Evolutionary conservation across 768 basidiomycete genomes (phyloP).

Genomic region (Pulveroboletus sp.): DNA sequence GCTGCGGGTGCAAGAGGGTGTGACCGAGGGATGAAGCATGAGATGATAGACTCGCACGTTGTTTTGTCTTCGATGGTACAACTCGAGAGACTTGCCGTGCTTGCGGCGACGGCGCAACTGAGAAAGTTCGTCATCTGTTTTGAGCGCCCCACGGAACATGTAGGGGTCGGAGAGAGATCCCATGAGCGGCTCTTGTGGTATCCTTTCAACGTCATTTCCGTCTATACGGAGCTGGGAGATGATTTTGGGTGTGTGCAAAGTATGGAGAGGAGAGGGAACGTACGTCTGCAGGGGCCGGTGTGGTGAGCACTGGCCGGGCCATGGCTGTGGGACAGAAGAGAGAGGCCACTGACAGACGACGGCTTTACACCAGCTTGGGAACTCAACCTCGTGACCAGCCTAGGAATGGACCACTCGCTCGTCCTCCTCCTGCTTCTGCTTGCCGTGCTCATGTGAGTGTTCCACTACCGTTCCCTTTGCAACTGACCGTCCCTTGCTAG

Average conservation of each 20-base stretch:
- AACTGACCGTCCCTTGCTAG: constrained; percentile 26
- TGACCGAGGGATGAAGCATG: not conserved
- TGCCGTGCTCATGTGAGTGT: constrained; percentile 42
- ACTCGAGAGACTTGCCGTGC: constrained; percentile 58
- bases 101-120: constrained; percentile 52
- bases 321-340: not conserved
- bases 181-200: constrained; percentile 23
- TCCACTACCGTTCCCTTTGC: not conserved
- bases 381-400: too few relatives aligned
- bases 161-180: constrained; percentile 55
- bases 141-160: constrained; percentile 54
- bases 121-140: constrained; percentile 59
- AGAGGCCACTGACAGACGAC: too few relatives aligned
- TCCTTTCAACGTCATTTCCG: constrained; percentile 37
- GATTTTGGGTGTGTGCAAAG: not conserved
- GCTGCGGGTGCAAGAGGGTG: constrained; percentile 39
- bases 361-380: too few relatives aligned
- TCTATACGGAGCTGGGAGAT: not conserved
- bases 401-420: constrained; percentile 19
- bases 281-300: constrained; percentile 11
- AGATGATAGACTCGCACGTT: constrained; percentile 39
- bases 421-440: constrained; percentile 43
- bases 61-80: constrained; percentile 70
- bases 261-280: not conserved
- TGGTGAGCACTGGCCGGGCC: not conserved